Percentiles rank a stretch among this genome's conserved stretches.
Evolutionary conservation across 2,329 filamentous ascomycete genomes (phyloP).

Genomic region (Drechslerella coelobrocha): DNA sequence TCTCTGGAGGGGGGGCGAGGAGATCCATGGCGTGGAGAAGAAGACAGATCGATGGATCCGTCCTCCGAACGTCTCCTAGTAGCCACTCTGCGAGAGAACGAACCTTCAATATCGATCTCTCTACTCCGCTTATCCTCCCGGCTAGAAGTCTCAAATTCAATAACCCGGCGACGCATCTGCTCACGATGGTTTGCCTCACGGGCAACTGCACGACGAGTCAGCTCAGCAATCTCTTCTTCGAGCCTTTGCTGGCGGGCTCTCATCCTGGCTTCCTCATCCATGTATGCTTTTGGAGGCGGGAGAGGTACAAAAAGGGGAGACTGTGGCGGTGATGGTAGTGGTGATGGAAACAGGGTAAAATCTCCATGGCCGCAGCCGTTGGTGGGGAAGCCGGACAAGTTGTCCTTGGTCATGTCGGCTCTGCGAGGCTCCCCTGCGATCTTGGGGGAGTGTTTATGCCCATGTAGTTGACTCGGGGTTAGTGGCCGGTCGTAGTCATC

Average conservation of each 20-base stretch:
- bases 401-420: constrained; percentile 36
- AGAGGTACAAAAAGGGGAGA: constrained; percentile 44
- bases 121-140: constrained; percentile 43
- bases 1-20: constrained; percentile 36
- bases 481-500: constrained; percentile 50
- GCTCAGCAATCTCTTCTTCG: constrained; percentile 46
- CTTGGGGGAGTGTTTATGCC: constrained; percentile 42
- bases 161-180: constrained; percentile 44
- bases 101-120: constrained; percentile 50
- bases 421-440: constrained; percentile 38
- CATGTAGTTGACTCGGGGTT: constrained; percentile 39
- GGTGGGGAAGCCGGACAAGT: constrained; percentile 37
- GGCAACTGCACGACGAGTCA: constrained; percentile 44
- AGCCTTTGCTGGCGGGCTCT: constrained; percentile 45
- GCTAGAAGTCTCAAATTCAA: constrained; percentile 39
- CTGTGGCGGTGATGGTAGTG: constrained; percentile 42
- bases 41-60: constrained; percentile 47
- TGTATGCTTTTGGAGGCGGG: constrained; percentile 19
- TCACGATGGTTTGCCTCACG: constrained; percentile 48
- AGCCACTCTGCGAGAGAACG: constrained; percentile 42
- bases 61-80: constrained; percentile 46
- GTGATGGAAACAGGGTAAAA: constrained; percentile 48
- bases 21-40: constrained; percentile 42
- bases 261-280: constrained; percentile 44
- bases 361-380: constrained; percentile 45